Conservation (phyloP, 1,284 basidiomycete species). For the Quambalaria eucalypti region DNA sequence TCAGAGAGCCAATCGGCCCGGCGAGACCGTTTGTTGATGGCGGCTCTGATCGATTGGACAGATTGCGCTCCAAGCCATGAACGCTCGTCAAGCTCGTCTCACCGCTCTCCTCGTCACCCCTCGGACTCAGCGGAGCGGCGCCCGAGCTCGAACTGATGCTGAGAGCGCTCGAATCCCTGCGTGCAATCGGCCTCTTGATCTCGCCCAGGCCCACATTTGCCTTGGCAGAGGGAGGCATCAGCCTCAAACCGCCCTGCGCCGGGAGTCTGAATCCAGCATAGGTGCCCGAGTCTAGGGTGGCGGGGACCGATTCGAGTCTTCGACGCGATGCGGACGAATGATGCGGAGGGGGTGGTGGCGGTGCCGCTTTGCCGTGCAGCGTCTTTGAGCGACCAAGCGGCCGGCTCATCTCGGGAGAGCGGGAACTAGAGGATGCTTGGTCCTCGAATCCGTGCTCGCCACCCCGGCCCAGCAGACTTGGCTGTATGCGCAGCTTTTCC, state of each 20-base stretch:
- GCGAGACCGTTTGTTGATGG: slow-evolving; percentile 10
- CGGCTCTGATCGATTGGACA: slow-evolving; percentile 1
- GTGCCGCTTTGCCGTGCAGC: slow-evolving; percentile 6
- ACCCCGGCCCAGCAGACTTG: slow-evolving; percentile 5
- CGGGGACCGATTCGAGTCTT: slow-evolving; percentile 4
- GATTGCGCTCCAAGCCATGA: slow-evolving; percentile 1
- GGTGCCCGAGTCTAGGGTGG: slow-evolving; percentile 26
- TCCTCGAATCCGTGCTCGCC: background rate
- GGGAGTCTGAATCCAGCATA: slow-evolving; percentile 33
- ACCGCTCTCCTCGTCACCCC: background rate
- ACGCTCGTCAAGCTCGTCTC: slow-evolving; percentile 7
- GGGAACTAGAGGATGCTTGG: background rate
- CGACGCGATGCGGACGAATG: slow-evolving; percentile 2
- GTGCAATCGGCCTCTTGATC: slow-evolving; percentile 9
- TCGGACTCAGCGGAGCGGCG: background rate
- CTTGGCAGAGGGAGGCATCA: slow-evolving; percentile 29
- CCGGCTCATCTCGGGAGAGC: slow-evolving; percentile 6
- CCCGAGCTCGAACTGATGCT: background rate
- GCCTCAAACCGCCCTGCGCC: slow-evolving; percentile 22
- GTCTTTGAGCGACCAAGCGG: slow-evolving; percentile 36
- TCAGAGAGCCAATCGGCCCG: slow-evolving; percentile 9
- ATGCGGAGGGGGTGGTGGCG: slow-evolving; percentile 16
- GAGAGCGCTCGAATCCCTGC: slow-evolving; percentile 1
- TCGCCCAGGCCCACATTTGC: slow-evolving; percentile 11
- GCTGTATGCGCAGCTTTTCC: slow-evolving; percentile 17